A percentile compares a stretch with the other conserved stretches of the same genome.
These are phyloP conservation scores for Marsdenia floribunda DNA, from an alignment of 257 asterid species.

Conservation along the genomic window DNA sequence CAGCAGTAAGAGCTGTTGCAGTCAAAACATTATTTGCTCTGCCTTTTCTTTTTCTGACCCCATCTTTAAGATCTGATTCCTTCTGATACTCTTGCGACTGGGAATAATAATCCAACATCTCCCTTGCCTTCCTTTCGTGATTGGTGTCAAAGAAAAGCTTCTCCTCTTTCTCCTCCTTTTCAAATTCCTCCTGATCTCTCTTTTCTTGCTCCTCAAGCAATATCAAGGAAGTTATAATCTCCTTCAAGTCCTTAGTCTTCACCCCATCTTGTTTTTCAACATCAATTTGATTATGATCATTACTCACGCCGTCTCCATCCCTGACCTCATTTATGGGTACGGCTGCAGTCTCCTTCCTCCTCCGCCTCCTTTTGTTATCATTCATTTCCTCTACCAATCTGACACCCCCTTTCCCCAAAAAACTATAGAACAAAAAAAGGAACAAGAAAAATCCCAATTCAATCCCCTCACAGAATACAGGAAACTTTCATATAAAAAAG, in stretches of 20 bases:
- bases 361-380: conserved; percentile 45
- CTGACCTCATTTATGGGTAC: conserved; percentile 11
- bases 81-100: conserved; percentile 34
- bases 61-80: conserved; percentile 37
- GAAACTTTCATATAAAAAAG: conserved; percentile 12
- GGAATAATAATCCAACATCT: conserved; percentile 59
- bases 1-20: conserved; percentile 29
- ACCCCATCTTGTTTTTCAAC: conserved; percentile 38
- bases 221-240: conserved; percentile 67
- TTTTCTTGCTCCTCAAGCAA: conserved; percentile 80
- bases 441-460: conserved; percentile 13
- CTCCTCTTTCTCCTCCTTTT: conserved; percentile 35
- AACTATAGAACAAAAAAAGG: not conserved
- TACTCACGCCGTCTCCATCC: conserved; percentile 3
- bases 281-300: conserved; percentile 14
- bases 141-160: conserved; percentile 41
- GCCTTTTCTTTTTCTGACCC: conserved; percentile 42
- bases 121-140: conserved; percentile 36
- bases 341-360: conserved; percentile 17
- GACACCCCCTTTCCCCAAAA: not conserved
- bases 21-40: conserved; percentile 31
- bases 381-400: conserved; percentile 31
- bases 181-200: conserved; percentile 40
- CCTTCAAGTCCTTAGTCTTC: conserved; percentile 69
- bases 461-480: not conserved